Evolutionary conservation across 441 rosid species (phyloP).

Genomic region (Gossypium trilobum): DNA sequence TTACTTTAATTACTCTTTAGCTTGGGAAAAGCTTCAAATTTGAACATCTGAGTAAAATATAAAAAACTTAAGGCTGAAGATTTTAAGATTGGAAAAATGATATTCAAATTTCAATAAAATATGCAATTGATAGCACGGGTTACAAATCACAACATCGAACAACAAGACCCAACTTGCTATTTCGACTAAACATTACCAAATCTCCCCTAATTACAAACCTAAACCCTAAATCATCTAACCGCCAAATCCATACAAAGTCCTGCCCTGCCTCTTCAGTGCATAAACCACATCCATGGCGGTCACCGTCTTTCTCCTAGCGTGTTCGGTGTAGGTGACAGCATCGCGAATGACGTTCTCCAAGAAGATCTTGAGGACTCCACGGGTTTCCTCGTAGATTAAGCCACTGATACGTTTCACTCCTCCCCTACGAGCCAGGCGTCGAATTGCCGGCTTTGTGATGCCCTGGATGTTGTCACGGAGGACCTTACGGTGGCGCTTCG

Average conservation of each 20-base stretch:
- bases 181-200: neutral
- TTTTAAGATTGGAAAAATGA: too few relatives aligned
- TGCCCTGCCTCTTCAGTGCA: slow-evolving; percentile 21
- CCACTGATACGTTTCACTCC: slow-evolving; percentile 2
- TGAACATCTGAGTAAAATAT: too few relatives aligned
- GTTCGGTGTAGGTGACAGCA: slow-evolving; percentile 27
- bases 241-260: neutral
- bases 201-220: neutral
- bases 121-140: neutral
- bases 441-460: neutral
- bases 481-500: slow-evolving; percentile 6
- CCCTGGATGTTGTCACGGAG: slow-evolving; percentile 3
- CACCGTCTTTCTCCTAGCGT: slow-evolving; percentile 39
- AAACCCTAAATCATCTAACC: neutral
- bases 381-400: slow-evolving; percentile 1
- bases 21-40: too few relatives aligned
- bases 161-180: neutral
- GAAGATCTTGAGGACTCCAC: slow-evolving; percentile 3
- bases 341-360: neutral
- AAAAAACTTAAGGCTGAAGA: too few relatives aligned
- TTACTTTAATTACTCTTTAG: too few relatives aligned
- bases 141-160: neutral
- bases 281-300: slow-evolving; percentile 44
- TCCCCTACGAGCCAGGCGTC: neutral
- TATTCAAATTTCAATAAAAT: neutral